Conservation (phyloP, 2,329 filamentous ascomycete species). For the Chaetomium sp. region DNA sequence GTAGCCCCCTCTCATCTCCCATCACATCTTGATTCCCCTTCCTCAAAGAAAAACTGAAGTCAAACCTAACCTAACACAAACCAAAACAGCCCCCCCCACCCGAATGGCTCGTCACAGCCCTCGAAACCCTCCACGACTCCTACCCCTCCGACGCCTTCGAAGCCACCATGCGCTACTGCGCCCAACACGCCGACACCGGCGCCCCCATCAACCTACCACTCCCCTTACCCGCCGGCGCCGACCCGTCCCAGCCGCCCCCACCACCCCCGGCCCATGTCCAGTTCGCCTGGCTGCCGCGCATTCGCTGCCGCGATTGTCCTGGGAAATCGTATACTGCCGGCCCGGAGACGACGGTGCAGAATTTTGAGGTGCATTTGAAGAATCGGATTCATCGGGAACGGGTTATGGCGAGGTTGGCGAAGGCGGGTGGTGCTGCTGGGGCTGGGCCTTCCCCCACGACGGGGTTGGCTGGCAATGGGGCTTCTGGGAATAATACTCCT, state of each 20-base stretch:
- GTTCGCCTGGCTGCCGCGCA: conserved; percentile 80
- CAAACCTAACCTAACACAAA: no score
- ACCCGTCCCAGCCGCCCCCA: conserved; percentile 30
- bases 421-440: not conserved
- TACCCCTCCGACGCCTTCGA: conserved; percentile 84
- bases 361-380: conserved; percentile 88
- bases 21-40: no score
- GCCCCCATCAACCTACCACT: conserved; percentile 47
- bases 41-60: no score
- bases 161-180: conserved; percentile 82
- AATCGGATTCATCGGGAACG: conserved; percentile 73
- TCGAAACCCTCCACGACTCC: conserved; percentile 61
- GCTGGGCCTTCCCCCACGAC: not conserved
- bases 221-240: not conserved
- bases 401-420: conserved; percentile 43
- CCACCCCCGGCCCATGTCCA: conserved; percentile 58
- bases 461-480: not conserved
- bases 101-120: conserved; percentile 71
- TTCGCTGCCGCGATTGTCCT: conserved; percentile 86
- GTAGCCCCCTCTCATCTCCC: conserved; percentile 28
- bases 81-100: conserved; percentile 68
- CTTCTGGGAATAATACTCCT: not conserved
- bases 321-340: conserved; percentile 91
- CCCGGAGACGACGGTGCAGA: conserved; percentile 74
- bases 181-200: conserved; percentile 67